Evolutionary conservation across 2,329 filamentous ascomycete species (phyloP), one percentile per base, ranked within the genome.

Genomic region (Coniella vitis): DNA sequence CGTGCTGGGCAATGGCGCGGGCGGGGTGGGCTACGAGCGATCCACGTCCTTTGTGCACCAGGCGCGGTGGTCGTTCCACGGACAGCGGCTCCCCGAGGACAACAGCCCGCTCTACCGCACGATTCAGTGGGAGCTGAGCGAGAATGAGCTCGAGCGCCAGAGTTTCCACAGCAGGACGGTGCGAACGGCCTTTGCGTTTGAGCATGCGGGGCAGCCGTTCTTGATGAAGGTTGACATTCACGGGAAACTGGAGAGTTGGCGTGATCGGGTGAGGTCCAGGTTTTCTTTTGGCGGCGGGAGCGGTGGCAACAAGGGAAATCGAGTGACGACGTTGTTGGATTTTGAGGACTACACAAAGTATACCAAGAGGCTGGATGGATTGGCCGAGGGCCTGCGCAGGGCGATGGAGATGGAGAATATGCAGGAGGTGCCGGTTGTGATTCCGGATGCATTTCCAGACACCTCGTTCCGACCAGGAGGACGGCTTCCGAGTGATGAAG

Each of bases 151-250:
- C 10, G 58, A 60, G 21, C 36, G 32, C 13, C 58, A 61, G 32
- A 43, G 58, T 2, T 47, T 48, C 19, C 58, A 61, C 36, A 56
- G 45, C 43, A 61, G 58, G 36, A 56, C 44, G n/a, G 54, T 64
- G 9, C 59, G 60, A 34, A 63, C 62, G 2, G 60, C 52, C 2
- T 65, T 65, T 38, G 55, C 60, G 1, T 63, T 64, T 36, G 56
- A 60, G n/a, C 61, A 64, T 36, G 52, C 54, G 13, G 53, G 54
- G 5, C 56, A 62, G 34, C 58, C 60, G 4, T 63, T 65, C 47
- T 53, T 61, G 25, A 61, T 64, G 54, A 55, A 56, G 17, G 60
- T 64, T 3, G 57, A 60, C 39, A 60, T 65, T 12, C 53, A 56
- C 17, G 62, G 61, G 7, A 57, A 50, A n/a, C 48, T 63, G 3